Conservation (phyloP, 805 yeast genomes). For the Ogataea kodamae region DNA sequence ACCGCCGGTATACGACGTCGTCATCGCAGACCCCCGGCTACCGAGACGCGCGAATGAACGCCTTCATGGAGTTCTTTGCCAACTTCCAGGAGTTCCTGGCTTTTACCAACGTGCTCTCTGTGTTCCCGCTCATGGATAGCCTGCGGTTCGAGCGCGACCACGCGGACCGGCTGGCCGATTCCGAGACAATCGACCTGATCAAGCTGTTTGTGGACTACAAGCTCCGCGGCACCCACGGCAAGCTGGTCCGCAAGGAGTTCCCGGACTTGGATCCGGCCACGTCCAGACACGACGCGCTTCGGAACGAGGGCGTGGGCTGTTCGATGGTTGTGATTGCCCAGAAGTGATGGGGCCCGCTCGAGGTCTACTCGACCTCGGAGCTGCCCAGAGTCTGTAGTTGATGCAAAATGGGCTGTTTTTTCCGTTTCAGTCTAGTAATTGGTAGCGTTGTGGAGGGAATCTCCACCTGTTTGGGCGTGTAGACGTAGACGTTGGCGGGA, state of each 20-base stretch:
- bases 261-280: slow-evolving; percentile 8
- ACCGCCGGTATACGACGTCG: slow-evolving; percentile 6
- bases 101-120: slow-evolving; percentile 20
- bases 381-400: slow-evolving; percentile 3
- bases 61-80: slow-evolving; percentile 31
- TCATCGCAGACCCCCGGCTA: slow-evolving; percentile 15
- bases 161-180: slow-evolving; percentile 2
- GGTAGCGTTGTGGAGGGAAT: slow-evolving; percentile 28
- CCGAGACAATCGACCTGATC: slow-evolving; percentile 21
- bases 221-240: slow-evolving; percentile 26
- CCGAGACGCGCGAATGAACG: slow-evolving; percentile 28
- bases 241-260: slow-evolving; percentile 17
- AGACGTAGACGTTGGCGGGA: slow-evolving; percentile 37
- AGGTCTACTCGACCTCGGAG: no score
- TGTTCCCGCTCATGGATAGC: slow-evolving; percentile 17
- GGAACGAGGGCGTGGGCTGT: slow-evolving; percentile 26
- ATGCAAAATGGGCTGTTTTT: slow-evolving; percentile 5
- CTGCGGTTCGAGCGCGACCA: slow-evolving; percentile 7
- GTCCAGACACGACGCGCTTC: slow-evolving; percentile 5
- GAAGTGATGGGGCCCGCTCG: slow-evolving; percentile 19
- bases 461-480: slow-evolving; percentile 40
- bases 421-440: slow-evolving; percentile 1
- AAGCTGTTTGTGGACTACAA: slow-evolving; percentile 34
- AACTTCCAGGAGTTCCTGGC: slow-evolving; percentile 28
- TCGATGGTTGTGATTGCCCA: slow-evolving; percentile 27